These are phyloP conservation scores for Candida methanosorbosa DNA, from an alignment of 805 yeast species.

Conservation along the genomic window DNA sequence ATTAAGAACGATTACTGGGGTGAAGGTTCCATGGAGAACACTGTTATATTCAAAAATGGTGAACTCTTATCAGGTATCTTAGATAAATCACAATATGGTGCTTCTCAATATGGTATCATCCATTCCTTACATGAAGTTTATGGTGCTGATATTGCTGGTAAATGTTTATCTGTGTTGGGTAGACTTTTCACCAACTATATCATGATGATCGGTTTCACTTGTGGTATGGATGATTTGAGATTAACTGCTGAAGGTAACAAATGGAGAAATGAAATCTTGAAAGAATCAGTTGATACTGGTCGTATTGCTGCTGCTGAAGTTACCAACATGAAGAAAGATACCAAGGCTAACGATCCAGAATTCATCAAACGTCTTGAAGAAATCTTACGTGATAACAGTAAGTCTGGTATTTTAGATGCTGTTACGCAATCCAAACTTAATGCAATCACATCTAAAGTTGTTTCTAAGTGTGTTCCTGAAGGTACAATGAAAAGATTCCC, in stretches of 20 bases:
- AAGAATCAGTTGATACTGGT: conserved; percentile 74
- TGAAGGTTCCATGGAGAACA: conserved; percentile 70
- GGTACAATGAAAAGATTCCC: conserved; percentile 97
- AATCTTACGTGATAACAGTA: conserved; percentile 86
- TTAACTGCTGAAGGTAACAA: conserved; percentile 84
- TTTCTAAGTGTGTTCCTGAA: conserved; percentile 86
- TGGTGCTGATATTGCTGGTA: conserved; percentile 87
- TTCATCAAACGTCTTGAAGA: conserved; percentile 85
- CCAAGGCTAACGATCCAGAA: conserved; percentile 51
- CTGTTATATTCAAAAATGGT: conserved; percentile 80
- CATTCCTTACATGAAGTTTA: conserved; percentile 95
- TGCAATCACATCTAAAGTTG: conserved; percentile 89
- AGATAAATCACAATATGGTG: conserved; percentile 98
- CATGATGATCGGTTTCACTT: conserved; percentile 88
- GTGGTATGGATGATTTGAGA: conserved; percentile 99
- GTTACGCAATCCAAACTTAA: conserved; percentile 91
- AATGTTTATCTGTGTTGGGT: conserved; percentile 85
- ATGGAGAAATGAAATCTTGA: conserved; percentile 79
- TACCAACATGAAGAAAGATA: conserved; percentile 61
- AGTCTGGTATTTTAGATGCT: conserved; percentile 91
- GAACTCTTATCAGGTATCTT: conserved; percentile 85
- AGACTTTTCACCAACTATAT: conserved; percentile 90
- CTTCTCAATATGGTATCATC: conserved; percentile 92
- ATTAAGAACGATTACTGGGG: conserved; percentile 96
- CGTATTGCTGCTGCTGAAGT: conserved; percentile 92